A percentile compares a stretch with the other conserved stretches of the same genome.
phyloP scores from a whole-genome alignment of 2,329 filamentous ascomycete genomes.

The Penicillium hordei region DNA sequence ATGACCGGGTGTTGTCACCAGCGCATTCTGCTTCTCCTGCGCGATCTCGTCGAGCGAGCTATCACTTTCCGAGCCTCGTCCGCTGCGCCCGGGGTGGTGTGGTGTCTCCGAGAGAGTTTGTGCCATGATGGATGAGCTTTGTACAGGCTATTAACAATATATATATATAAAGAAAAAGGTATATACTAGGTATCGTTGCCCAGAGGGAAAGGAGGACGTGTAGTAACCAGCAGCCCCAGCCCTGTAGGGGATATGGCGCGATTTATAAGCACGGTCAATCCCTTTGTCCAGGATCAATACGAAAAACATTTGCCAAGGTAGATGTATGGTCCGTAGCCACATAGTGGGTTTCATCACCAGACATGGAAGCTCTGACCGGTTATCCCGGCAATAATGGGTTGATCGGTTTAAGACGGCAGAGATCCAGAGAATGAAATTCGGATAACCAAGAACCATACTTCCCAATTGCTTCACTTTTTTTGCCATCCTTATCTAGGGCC shows the following conservation, averaged over 20 bases:
- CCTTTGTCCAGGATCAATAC: conserved; percentile 16
- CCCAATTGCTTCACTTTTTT: conserved; percentile 3
- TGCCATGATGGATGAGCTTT: conserved; percentile 16
- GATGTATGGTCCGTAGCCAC: conserved; percentile 20
- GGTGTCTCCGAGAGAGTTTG: conserved; percentile 21
- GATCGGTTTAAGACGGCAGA: conserved; percentile 15
- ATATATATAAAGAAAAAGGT: not conserved
- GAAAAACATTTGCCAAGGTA: conserved; percentile 16
- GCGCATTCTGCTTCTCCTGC: conserved; percentile 25
- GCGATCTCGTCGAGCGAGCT: conserved; percentile 28
- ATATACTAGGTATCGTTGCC: not conserved
- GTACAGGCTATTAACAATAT: conserved; percentile 2
- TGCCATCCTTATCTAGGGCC: not conserved
- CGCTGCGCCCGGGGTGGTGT: conserved; percentile 20
- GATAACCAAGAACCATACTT: conserved; percentile 8
- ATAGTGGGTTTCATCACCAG: conserved; percentile 26
- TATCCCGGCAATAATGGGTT: conserved; percentile 23
- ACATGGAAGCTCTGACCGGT: conserved; percentile 24
- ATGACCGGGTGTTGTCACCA: conserved; percentile 18
- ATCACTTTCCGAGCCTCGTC: conserved; percentile 26
- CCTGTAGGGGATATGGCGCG: conserved; percentile 1
- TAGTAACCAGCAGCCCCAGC: not conserved
- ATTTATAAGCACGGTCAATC: conserved; percentile 27
- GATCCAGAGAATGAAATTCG: conserved; percentile 3
- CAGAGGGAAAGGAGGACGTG: not conserved